Base-by-base conservation (phyloP, 2,329 filamentous ascomycete species). In the Sarocladium oryzae region DNA sequence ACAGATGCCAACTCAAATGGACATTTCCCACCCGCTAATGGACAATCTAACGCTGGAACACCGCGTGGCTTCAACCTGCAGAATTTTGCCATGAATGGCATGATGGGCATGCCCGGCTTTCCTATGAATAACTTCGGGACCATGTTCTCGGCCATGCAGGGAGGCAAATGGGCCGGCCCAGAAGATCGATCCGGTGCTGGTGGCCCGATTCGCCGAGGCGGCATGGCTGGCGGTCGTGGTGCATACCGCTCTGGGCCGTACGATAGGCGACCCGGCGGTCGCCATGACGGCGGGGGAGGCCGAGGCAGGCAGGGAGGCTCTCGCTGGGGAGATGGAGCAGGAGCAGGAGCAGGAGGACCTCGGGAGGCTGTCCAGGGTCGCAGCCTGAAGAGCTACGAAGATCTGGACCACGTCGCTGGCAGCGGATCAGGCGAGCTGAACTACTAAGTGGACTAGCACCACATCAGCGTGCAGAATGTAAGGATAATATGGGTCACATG, bases 1-100 rank as follows among this genome's bases (percentile, higher is more conserved):
- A 93, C 91, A 16, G 90, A 99, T 71, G 88, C 91, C 33, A 96
- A 95, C 64, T 95, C 88, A 60, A 96, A 96, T 61, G 92, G 92
- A 1, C 92, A 96, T 69, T 96, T 96, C 75, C 90, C 91, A 1
- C 81, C 89, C 37, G 78, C 82, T 45, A 88, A 86, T 60, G 82
- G 84, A 18, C 88, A 92, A 60, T 79, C 84, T 49, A 82, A 84
- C 35, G 82, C 85, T 4, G 92, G 92, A 41, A 96, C 92, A 5
- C 92, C 92, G 32, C 85, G 92, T 28, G 91, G 91, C 1, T 97
- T 97, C 74, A 95, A 89, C 61, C 74, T 97, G 24, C 79, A 87
- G 52, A 88, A 85, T 60, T 86, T 88, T 63, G 69, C 76, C 37
- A 74, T 84, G 69, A 78, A 77, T 55, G 72, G 70, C 53, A 79